Conservation (phyloP, 257 asterid genomes). For the Solanum piurae region DNA sequence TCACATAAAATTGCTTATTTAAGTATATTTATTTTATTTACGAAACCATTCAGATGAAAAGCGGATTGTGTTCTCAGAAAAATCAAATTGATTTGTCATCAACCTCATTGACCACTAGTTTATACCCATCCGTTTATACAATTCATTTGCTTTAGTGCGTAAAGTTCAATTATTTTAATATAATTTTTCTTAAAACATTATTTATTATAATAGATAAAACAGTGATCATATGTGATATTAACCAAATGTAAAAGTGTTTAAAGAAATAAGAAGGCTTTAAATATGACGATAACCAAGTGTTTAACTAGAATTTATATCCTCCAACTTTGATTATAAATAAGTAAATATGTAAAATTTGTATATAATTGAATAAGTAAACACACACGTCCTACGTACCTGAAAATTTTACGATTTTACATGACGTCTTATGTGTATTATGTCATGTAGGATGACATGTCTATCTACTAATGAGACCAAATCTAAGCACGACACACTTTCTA, state of each 20-base stretch:
- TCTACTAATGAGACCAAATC: neutral
- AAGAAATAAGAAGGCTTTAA: neutral
- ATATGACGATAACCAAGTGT: neutral
- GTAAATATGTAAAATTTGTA: neutral
- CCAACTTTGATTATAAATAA: no score
- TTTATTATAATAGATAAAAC: neutral
- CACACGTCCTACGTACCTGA: no score
- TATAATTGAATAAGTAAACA: no score
- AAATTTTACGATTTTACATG: no score
- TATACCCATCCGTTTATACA: neutral
- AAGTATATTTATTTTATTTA: no score
- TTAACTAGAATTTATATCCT: no score
- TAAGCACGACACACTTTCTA: no score
- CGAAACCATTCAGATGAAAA: neutral
- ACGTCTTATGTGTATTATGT: neutral
- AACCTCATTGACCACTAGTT: no score
- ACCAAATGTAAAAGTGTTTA: neutral
- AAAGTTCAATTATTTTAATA: neutral
- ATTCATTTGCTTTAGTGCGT: neutral
- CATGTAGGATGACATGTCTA: no score
- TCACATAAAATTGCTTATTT: neutral
- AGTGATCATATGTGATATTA: neutral
- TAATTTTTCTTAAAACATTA: neutral
- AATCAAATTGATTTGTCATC: neutral
- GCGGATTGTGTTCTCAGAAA: no score